Evolutionary conservation across 2,329 filamentous ascomycete genomes (phyloP), one percentile per base, ranked within the genome.

Genomic region (Trichoderma aggressivum): DNA sequence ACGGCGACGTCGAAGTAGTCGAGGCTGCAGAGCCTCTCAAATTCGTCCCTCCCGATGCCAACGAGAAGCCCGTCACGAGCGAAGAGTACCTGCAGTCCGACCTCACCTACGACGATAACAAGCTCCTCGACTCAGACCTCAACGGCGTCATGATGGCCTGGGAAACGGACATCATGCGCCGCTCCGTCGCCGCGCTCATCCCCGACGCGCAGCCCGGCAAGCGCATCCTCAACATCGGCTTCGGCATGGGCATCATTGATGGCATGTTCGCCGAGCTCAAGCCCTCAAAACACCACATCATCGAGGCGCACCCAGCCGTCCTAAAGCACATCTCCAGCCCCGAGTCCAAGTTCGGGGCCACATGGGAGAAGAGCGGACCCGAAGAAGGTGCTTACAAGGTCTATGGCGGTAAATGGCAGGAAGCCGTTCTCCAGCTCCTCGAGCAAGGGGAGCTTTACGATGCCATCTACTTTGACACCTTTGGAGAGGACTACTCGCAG

Each of bases 381-480:
- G 85, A 86, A 53, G 86, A 88, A 30, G 92, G 91, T 11, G 92
- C 92, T 76, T 91, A 89, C 81, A 89, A 91, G 76, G 87, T 97
- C 28, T 89, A 93, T 78, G 77, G 75, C 24, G 80, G 94, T 3
- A 86, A 86, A 74, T 97, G 94, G 94, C 94, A 97, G 80, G 92
- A 96, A 72, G 82, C 96, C 0, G 84, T 94, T 18, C 91, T 91
- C 0, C 83, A 84, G 64, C 84, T 97, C 8, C 82, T 95, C 1
- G 87, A 89, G 72, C 82, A 89, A 53, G 92, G 91, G 11, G 87
- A 91, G 76, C 83, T 89, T 14, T 94, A 95, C 77, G 93, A 97
- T 78, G 93, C 91, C 32, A 93, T 99, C 75, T 99, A 98, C 84
- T 98, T 98, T 78, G 96, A 99, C 79, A 99, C 96, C 0, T 98